Base-by-base conservation (phyloP, 768 basidiomycete species). In the Tricholoma terreum region DNA sequence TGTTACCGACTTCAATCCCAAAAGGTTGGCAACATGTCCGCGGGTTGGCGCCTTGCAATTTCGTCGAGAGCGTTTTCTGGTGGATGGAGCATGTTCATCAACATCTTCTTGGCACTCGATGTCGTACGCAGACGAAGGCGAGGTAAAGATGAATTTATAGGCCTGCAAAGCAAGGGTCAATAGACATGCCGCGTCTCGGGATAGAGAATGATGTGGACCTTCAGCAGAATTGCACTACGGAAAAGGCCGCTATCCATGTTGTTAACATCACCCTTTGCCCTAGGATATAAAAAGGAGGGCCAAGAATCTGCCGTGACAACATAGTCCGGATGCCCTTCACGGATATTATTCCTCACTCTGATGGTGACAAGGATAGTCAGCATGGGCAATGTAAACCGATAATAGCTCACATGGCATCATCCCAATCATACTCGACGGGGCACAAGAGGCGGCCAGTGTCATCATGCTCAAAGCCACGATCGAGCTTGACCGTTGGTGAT, bases 341-440 rank as follows among this genome's bases (percentile, higher is more conserved):
- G 55, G 11, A 67, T 65, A 8, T 33, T 51, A 17, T 33, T 40
- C n/a, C 42, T 40, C 14, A 48, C 46, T 48, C 46, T 48, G 21
- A 22, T 22, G 30, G 30, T 12, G 42, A 7, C n/a, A n/a, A 4
- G 19, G 19, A 22, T n/a, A 48, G 21, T 48, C 11, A 22, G 30
- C 22, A 21, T 45, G 21, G 21, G 21, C 14, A 24, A 55, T 17
- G 14, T 53, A 55, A 35, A 5, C 15, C 12, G 6, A 51, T 30
- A 36, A 40, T 55, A 42, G 24, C 59, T 15, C 52, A 61, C 61
- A 27, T 43, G 12, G 5, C 19, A 51, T 63, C 46, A 35, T 36
- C 52, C 65, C 63, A 68, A 19, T 68, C 40, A n/a, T 63, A 56
- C 15, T 67, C 65, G n/a, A 56, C 46, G 0, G 62, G 65, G 49